phyloP scores from a whole-genome alignment of 2,329 filamentous ascomycete species.

The Fusarium buharicum region DNA sequence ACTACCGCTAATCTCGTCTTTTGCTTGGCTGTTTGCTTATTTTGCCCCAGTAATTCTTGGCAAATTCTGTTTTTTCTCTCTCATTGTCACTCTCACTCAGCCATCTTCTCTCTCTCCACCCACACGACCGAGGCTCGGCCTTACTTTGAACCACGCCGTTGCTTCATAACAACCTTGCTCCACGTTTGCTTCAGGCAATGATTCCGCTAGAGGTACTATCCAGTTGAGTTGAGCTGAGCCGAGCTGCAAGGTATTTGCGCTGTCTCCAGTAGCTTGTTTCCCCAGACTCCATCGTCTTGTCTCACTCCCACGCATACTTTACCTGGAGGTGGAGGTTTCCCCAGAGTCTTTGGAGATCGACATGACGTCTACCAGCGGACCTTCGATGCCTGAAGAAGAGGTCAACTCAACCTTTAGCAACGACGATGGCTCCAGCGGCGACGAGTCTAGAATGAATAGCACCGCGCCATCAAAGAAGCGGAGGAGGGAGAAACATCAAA shows the following conservation, averaged over 20 bases:
- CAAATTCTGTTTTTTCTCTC: conserved; percentile 12
- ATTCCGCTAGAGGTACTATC: conserved; percentile 13
- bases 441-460: conserved; percentile 45
- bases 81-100: background rate
- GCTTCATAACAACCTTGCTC: conserved; percentile 13
- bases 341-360: conserved; percentile 41
- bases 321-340: conserved; percentile 44
- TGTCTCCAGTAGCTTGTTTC: conserved; percentile 32
- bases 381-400: conserved; percentile 51
- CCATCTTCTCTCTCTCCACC: conserved; percentile 8
- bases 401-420: conserved; percentile 51
- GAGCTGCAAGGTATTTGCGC: conserved; percentile 22
- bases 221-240: background rate
- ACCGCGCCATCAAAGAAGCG: conserved; percentile 50
- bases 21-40: conserved; percentile 14
- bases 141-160: conserved; percentile 9
- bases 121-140: conserved; percentile 21
- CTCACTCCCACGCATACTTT: background rate
- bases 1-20: background rate
- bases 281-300: conserved; percentile 19
- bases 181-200: conserved; percentile 1
- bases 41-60: conserved; percentile 15
- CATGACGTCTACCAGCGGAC: conserved; percentile 43
- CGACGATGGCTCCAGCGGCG: conserved; percentile 53
- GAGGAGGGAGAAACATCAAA: conserved; percentile 55